A percentile compares a stretch with the other conserved stretches of the same genome.
These are phyloP conservation scores for Claviceps maximensis DNA, from an alignment of 2,329 filamentous ascomycete genomes.

Conservation along the genomic window DNA sequence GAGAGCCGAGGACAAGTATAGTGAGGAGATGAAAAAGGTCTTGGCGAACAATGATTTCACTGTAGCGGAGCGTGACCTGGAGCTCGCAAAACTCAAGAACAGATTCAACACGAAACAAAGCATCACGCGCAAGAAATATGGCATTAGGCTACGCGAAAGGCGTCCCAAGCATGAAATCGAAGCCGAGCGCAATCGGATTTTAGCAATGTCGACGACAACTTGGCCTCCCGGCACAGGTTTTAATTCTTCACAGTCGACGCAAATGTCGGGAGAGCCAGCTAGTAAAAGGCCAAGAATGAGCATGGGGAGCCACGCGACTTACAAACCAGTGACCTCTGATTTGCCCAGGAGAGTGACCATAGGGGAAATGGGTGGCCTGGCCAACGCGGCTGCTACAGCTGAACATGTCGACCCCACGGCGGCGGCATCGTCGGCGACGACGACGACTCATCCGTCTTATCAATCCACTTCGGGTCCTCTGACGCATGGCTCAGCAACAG, in stretches of 20 bases:
- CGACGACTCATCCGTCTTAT: constrained; percentile 9
- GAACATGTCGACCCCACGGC: constrained; percentile 24
- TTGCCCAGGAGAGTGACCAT: constrained; percentile 15
- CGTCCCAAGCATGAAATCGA: constrained; percentile 34
- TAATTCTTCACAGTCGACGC: not conserved
- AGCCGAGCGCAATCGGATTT: constrained; percentile 26
- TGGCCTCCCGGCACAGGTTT: not conserved
- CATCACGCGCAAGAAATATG: constrained; percentile 43
- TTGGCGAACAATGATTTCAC: constrained; percentile 15
- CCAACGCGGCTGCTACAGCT: constrained; percentile 22
- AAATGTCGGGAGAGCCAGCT: not conserved
- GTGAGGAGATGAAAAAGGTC: constrained; percentile 28
- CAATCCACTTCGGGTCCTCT: constrained; percentile 4
- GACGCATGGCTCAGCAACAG: not conserved
- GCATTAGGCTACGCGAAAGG: constrained; percentile 38
- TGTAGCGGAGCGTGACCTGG: constrained; percentile 20
- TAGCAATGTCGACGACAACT: constrained; percentile 1
- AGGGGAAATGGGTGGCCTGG: constrained; percentile 22
- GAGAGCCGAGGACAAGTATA: constrained; percentile 22
- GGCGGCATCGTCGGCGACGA: constrained; percentile 7
- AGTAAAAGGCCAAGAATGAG: constrained; percentile 14
- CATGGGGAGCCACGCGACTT: constrained; percentile 1
- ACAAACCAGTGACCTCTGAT: not conserved
- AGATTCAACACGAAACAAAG: constrained; percentile 43
- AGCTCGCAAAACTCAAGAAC: constrained; percentile 33